Conservation (phyloP, 208 protist genomes). For the Leptomonas seymouri region DNA sequence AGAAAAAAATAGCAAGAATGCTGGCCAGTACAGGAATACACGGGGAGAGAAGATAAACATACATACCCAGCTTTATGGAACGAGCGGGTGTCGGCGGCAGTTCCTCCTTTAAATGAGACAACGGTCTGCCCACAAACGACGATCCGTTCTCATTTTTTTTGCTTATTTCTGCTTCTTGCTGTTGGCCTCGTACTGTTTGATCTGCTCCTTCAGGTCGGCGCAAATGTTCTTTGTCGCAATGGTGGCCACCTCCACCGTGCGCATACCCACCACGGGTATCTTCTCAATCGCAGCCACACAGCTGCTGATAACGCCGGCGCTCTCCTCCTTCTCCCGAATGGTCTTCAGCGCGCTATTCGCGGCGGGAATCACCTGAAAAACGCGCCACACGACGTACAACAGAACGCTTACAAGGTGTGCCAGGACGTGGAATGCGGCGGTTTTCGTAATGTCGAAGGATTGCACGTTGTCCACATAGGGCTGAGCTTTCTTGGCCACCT, state of each 20-base stretch:
- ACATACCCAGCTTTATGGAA: neutral
- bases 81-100: neutral
- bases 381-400: constrained; percentile 32
- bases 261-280: constrained; percentile 42
- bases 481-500: constrained; percentile 31
- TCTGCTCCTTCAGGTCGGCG: constrained; percentile 35
- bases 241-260: constrained; percentile 30
- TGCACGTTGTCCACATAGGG: constrained; percentile 34
- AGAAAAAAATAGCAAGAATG: constrained; percentile 3
- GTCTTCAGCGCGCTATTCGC: constrained; percentile 14
- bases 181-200: constrained; percentile 24
- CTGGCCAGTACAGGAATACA: no score
- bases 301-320: constrained; percentile 4
- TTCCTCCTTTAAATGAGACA: neutral
- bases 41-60: neutral
- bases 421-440: constrained; percentile 32
- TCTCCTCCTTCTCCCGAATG: constrained; percentile 20
- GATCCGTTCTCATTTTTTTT: neutral
- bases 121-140: neutral
- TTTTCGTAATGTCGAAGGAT: constrained; percentile 51
- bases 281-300: constrained; percentile 18
- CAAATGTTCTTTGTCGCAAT: constrained; percentile 35
- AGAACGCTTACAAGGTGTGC: constrained; percentile 42
- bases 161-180: constrained; percentile 25
- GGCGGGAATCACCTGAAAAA: constrained; percentile 24